Evolutionary conservation across 1,139 yeast species (phyloP).

Genomic region (Hansenula anomala): DNA sequence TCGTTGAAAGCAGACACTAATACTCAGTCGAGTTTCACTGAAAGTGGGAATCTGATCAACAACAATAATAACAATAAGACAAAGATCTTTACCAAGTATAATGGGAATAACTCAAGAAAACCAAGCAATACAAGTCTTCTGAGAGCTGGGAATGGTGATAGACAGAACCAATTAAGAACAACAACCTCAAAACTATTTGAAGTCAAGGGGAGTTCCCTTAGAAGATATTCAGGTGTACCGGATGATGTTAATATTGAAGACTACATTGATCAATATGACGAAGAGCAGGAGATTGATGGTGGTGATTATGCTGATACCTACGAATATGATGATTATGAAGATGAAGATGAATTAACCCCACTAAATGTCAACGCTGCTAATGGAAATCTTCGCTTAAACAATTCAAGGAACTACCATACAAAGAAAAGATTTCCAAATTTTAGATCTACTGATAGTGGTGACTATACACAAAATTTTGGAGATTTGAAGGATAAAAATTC

Average conservation of each 20-base stretch:
- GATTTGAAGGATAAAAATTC: conserved; percentile 7
- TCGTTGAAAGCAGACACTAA: background rate
- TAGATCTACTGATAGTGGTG: conserved; percentile 10
- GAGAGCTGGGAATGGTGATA: background rate
- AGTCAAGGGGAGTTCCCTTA: conserved; percentile 63
- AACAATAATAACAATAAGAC: background rate
- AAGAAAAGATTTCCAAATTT: conserved; percentile 30
- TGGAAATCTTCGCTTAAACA: conserved; percentile 22
- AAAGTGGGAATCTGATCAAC: background rate
- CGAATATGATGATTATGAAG: conserved; percentile 22
- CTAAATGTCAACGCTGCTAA: conserved; percentile 31
- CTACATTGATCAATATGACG: conserved; percentile 42
- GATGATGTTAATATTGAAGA: conserved; percentile 66
- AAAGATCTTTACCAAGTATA: conserved; percentile 14
- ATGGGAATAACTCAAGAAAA: conserved; percentile 15
- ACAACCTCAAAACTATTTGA: conserved; percentile 71
- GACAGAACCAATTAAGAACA: conserved; percentile 43
- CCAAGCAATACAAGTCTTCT: conserved; percentile 10
- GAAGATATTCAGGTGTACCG: conserved; percentile 69
- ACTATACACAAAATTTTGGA: conserved; percentile 4
- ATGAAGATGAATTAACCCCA: conserved; percentile 23
- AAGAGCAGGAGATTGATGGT: conserved; percentile 33
- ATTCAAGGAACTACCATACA: conserved; percentile 18
- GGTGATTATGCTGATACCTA: conserved; percentile 26
- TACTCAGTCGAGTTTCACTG: background rate